Evolutionary conservation across 306 rosid genomes (phyloP), one percentile per base, ranked within the genome.

Genomic region (Quercus agrifolia): DNA sequence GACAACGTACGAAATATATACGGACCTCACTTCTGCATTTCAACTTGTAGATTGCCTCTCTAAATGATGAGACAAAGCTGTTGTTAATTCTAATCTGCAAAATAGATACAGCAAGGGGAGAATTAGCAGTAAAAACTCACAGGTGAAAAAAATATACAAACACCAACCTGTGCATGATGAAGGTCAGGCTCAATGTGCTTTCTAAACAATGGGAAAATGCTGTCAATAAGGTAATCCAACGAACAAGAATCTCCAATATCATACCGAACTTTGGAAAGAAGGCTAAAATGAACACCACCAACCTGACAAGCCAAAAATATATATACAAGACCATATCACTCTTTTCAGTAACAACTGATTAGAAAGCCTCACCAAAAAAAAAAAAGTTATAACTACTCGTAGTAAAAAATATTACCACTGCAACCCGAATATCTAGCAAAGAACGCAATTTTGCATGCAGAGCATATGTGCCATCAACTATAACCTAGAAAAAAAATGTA

Each of bases 171-270:
- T 33, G 98, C 99, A 85, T 95, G 99, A 89, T 95, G 99, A 82
- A 95, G 99, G 89, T 95, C 98, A 25, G 99, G 97, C 84, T 95
- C 99, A 71, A 95, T 95, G 86, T 93, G 97, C 86, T 93, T 95
- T 85, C 99, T 88, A 85, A 95, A 95, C 77, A 93, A 89, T 56
- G 99, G 99, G 77, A 95, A 95, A 84, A 95, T 95, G 92, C 98
- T 95, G 83, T 95, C 99, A 78, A 95, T 95, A 75, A 95, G 99
- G 92, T 87, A 86, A 81, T 95, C 98, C 86, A 95, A 86, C 10
- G 99, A 95, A 82, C 98, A 93, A 82, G 99, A 91, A 89, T 95
- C 99, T 79, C 99, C 99, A 74, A 95, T 95, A 85, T 93, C 99
- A 71, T 95, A 93, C 62, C 83, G 92, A 83, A 95, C 99, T 89